phyloP scores from a whole-genome alignment of 2,329 filamentous ascomycete species.

The Chaetomiaceae sp. region DNA sequence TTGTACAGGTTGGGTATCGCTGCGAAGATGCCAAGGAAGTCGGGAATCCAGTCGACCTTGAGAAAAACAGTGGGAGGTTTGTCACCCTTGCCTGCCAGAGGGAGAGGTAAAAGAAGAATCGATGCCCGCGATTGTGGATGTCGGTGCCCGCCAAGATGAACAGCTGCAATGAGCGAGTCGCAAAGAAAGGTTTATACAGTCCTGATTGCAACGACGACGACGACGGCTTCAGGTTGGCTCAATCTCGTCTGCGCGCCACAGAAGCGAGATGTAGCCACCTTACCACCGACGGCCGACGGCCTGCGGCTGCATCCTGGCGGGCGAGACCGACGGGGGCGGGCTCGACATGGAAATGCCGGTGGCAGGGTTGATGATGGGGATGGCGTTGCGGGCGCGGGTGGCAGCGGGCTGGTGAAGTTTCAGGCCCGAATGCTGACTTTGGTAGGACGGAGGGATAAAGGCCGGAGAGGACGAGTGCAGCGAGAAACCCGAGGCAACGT shows the following conservation, averaged over 20 bases:
- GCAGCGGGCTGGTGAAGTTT: conserved; percentile 90
- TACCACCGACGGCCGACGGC: conserved; percentile 52
- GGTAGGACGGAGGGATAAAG: conserved; percentile 61
- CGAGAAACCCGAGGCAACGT: conserved; percentile 72
- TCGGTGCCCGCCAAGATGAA: conserved; percentile 49
- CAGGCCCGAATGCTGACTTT: conserved; percentile 59
- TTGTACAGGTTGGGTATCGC: conserved; percentile 31
- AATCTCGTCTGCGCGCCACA: conserved; percentile 29
- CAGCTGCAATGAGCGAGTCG: conserved; percentile 38
- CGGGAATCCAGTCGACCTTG: conserved; percentile 30
- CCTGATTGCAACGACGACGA: conserved; percentile 35
- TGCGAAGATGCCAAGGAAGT: conserved; percentile 22
- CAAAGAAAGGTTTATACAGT: conserved; percentile 30
- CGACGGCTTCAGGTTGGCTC: conserved; percentile 32
- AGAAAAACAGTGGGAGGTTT: conserved; percentile 7
- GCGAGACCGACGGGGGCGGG: conserved; percentile 70
- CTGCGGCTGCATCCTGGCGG: conserved; percentile 54
- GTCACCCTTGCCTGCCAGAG: conserved; percentile 34
- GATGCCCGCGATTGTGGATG: conserved; percentile 40
- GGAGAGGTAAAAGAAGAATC: conserved; percentile 33
- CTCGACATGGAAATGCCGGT: conserved; percentile 85
- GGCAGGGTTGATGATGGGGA: conserved; percentile 93
- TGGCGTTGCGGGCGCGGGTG: conserved; percentile 86
- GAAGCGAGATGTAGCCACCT: conserved; percentile 32
- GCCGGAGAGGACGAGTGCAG: conserved; percentile 62